Base-by-base conservation (phyloP, 768 basidiomycete species). In the Chalciporus pseudorubinellus region DNA sequence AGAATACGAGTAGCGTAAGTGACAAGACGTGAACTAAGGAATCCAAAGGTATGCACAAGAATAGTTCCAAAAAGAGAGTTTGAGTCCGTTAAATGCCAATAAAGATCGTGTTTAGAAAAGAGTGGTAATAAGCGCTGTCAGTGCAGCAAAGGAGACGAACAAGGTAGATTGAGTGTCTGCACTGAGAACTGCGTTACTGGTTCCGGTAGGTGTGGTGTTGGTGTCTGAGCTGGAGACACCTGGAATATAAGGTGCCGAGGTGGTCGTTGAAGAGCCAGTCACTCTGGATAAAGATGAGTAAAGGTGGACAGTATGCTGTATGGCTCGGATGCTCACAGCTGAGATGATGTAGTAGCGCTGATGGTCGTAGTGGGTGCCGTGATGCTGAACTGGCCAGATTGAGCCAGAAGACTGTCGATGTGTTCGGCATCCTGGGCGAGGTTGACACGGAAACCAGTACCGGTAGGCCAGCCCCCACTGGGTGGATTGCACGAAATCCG, bases 371-470 rank as follows among this genome's bases (percentile, higher is more conserved):
- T 55, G 24, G 52, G 24, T 1, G 53, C 51, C 38, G 65, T 67
- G 64, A 84, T 81, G 59, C 64, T 70, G 69, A 92, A 94, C 49
- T 80, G 63, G 22, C 50, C 46, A 16, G 89, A 91, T 70, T 94
- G 89, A 34, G 90, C 89, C 47, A 82, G 76, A 57, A 93, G 82
- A 45, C 70, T 69, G 65, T 67, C 61, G 20, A 79, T 70, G 48
- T 81, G 46, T 18, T 76, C 49, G 3, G 74, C 55, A 57, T 79
- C 75, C 58, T 73, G 60, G 53, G 85, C 81, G 22, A 94, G 67
- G 73, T 93, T 90, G 69, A 95, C 76, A 50, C 80, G 84, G 79
- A 80, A 94, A 31, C 68, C 72, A 29, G 57, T 48, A 50, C 84
- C 86, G n/a, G 66, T 41, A 12, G 83, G 82, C 83, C 86, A 92